phyloP scores from a whole-genome alignment of 768 basidiomycete species.

The Mycena metata region DNA sequence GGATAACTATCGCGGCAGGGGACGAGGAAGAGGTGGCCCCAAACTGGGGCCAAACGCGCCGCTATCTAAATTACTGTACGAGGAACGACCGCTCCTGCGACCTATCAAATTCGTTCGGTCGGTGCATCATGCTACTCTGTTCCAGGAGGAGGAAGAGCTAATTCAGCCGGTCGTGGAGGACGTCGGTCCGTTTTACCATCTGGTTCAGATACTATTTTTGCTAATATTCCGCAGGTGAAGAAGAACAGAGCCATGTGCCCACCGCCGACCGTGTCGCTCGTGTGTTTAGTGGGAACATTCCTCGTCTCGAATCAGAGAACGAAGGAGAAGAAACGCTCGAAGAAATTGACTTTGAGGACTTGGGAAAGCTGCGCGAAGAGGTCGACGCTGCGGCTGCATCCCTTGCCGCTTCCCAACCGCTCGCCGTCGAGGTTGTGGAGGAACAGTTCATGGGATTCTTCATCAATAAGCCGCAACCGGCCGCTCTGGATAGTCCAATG shows the following conservation, averaged over 20 bases:
- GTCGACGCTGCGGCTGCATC: conserved; percentile 49
- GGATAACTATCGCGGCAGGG: neutral
- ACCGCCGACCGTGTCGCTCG: conserved; percentile 78
- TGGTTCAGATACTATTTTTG: conserved; percentile 12
- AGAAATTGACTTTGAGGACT: conserved; percentile 77
- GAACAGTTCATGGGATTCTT: conserved; percentile 57
- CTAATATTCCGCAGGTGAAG: conserved; percentile 53
- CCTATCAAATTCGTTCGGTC: conserved; percentile 81
- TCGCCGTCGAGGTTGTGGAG: conserved; percentile 41
- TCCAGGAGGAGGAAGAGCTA: conserved; percentile 72
- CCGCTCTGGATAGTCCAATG: conserved; percentile 16
- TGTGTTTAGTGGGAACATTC: conserved; percentile 64
- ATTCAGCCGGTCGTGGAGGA: conserved; percentile 67
- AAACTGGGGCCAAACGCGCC: conserved; percentile 58
- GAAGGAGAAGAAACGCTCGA: conserved; percentile 58
- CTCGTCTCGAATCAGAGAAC: conserved; percentile 43
- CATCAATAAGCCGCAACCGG: conserved; percentile 42
- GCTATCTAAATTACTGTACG: conserved; percentile 67
- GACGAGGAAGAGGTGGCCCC: conserved; percentile 45
- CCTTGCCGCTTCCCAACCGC: conserved; percentile 29
- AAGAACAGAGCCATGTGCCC: conserved; percentile 69
- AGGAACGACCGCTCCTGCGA: conserved; percentile 72
- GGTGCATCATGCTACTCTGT: conserved; percentile 63
- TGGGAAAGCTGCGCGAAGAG: conserved; percentile 60
- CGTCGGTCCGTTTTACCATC: conserved; percentile 55